A percentile compares a stretch with the other conserved stretches of the same genome.
These are phyloP conservation scores for Neurospora sp. DNA, from an alignment of 495 filamentous ascomycete species.

Conservation along the genomic window DNA sequence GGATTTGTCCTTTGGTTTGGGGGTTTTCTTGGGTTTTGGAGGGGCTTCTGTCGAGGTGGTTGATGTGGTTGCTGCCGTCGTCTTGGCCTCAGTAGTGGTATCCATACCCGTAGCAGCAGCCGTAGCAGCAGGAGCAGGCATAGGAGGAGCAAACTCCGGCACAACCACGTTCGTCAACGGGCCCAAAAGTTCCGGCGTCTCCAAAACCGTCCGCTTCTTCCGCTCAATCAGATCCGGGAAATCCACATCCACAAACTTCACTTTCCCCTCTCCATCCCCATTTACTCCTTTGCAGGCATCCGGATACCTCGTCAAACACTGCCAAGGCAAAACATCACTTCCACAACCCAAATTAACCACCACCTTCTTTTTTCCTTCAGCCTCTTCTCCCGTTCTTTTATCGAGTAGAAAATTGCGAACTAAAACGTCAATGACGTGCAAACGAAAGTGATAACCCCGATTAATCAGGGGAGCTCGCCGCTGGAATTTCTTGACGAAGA, in stretches of 20 bases:
- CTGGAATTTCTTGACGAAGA: slow-evolving; percentile 77
- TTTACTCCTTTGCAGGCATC: too few relatives aligned
- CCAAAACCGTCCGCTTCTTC: slow-evolving; percentile 57
- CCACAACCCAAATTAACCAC: slow-evolving; percentile 64
- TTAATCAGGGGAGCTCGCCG: slow-evolving; percentile 77
- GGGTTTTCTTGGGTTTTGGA: neutral
- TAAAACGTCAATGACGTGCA: slow-evolving; percentile 67
- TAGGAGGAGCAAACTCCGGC: neutral
- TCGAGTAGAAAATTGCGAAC: slow-evolving; percentile 60
- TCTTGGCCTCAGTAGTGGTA: neutral
- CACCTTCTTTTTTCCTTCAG: slow-evolving; percentile 50
- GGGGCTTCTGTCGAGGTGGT: slow-evolving; percentile 29
- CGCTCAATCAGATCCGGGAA: slow-evolving; percentile 69
- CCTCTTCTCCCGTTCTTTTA: slow-evolving; percentile 19
- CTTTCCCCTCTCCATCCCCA: too few relatives aligned
- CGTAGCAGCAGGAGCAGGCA: neutral
- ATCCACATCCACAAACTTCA: slow-evolving; percentile 83
- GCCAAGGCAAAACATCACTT: slow-evolving; percentile 87
- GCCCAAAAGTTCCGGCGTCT: slow-evolving; percentile 46
- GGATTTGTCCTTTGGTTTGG: neutral
- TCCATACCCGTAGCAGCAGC: neutral
- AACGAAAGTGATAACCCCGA: slow-evolving; percentile 75
- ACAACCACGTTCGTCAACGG: slow-evolving; percentile 7
- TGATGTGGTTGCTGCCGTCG: slow-evolving; percentile 19
- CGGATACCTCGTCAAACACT: slow-evolving; percentile 57